Percentiles rank a stretch among this genome's conserved stretches.
phyloP scores from a whole-genome alignment of 768 basidiomycete species.

The Trametes elegans region DNA sequence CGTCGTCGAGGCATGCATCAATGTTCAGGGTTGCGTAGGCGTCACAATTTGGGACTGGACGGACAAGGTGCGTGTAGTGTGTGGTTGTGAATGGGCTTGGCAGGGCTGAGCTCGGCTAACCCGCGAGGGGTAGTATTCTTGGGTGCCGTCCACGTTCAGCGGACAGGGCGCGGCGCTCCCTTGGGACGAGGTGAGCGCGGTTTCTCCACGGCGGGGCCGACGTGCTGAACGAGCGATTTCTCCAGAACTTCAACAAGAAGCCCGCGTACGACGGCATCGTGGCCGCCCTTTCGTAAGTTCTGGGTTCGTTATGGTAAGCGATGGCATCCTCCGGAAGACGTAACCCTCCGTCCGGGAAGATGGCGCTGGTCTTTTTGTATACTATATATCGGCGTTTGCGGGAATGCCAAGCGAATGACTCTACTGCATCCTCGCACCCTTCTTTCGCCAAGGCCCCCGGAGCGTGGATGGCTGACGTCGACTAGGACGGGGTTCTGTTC shows the following conservation, averaged over 20 bases:
- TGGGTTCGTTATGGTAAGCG: too few relatives aligned
- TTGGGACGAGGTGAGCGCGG: conserved; percentile 29
- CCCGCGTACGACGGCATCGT: conserved; percentile 31
- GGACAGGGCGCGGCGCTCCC: conserved; percentile 34
- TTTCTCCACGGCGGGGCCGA: too few relatives aligned
- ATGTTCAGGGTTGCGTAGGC: conserved; percentile 34
- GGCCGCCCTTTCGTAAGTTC: conserved; percentile 16
- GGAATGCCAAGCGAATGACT: too few relatives aligned
- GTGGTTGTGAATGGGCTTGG: neutral
- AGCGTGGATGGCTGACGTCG: neutral
- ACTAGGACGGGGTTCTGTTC: neutral
- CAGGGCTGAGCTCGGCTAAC: neutral
- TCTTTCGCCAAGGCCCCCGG: too few relatives aligned
- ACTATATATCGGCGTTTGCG: too few relatives aligned
- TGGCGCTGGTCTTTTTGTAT: too few relatives aligned
- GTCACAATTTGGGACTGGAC: conserved; percentile 43
- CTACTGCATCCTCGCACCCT: too few relatives aligned
- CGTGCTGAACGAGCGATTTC: too few relatives aligned
- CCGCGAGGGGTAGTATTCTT: conserved; percentile 33
- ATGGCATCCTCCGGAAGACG: neutral
- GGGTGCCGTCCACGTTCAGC: conserved; percentile 33
- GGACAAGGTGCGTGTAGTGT: conserved; percentile 26
- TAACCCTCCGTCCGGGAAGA: neutral
- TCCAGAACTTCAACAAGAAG: conserved; percentile 24
- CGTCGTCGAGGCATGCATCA: conserved; percentile 54